Base-by-base conservation (phyloP, 148 eudicot species). In the Rhododendron henanense region DNA sequence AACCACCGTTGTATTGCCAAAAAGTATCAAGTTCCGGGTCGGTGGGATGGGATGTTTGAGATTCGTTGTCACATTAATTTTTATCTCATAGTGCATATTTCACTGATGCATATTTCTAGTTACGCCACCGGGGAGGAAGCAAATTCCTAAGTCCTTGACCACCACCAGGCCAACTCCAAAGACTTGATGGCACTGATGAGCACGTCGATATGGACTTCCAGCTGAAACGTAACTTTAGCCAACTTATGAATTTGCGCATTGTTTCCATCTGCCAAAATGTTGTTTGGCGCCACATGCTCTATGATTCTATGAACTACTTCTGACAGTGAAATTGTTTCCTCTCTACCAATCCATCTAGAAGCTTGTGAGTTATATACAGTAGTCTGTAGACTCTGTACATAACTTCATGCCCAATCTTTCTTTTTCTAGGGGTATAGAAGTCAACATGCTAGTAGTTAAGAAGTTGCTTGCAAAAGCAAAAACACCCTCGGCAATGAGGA, bases 291-390 rank as follows among this genome's bases (percentile, higher is more conserved):
- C 77, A 31, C 15, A 73, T 73, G 37, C 77, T 73, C 14, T 69
- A 69, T 7, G 82, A 83, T 50, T 41, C 65, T 84, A 78, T 61
- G 69, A 61, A 61, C 67, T 21, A 61, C 67, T 53, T 83, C 67
- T 83, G 86, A 87, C 39, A 87, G 63, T 79, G 86, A 86, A 69
- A 74, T 78, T 50, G 55, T 69, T 78, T 65, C 28, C 35, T 53
- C 2, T 45, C 59, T 39, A 18, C 51, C n/a, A 74, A 14, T 41
- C 45, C 45, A 41, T 41, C 45, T 35, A 74, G 45, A 74, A 74
- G 41, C 45, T 74, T 19, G 5, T 5, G 39, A 75, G 9, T 14
- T 37, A 35, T 35, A 74, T 41, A 41, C 45, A 41, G 45, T 41
- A 41, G 45, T 41, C 45, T 41, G 45, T 41, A 41, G 45, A 5